Evolutionary conservation across 495 filamentous ascomycete species (phyloP), one percentile per base, ranked within the genome.

Genomic region (Aspergillus saccharolyticus): DNA sequence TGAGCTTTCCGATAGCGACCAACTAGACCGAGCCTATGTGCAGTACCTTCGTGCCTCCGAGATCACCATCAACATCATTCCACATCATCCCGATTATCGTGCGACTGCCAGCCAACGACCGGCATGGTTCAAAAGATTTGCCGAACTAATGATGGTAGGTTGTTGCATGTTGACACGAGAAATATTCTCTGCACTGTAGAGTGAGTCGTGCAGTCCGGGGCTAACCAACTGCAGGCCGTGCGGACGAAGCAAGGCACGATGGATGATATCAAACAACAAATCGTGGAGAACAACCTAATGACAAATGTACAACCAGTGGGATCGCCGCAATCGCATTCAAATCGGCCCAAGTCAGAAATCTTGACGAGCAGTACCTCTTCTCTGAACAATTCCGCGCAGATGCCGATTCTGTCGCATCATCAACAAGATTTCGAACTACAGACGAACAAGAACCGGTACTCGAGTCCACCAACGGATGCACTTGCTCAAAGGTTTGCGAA

Each of bases 41-140:
- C 89, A 96, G 47, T 97, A 89, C 70, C 78, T 97, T 51, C 82
- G 85, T 43, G 87, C 92, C 21, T 89, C 80, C 45, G 85, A 89
- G 47, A 85, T 97, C 56, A 78, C 87, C 33, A 77, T 89, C 20
- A 80, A 92, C 42, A 74, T 86, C 33, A 85, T 96, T 33, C 91
- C 90, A 9, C 75, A 76, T 33, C 85, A 91, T 59, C 83, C 81
- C 50, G 87, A 89, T 30, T 90, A 81, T 63, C 78, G 68, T 54
- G 58, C 59, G 7, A 64, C 63, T 4, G 64, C 59, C 52, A 68
- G 53, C 18, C 68, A 76, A 33, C 62, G 65, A 15, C 67, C 72
- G 8, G 69, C 59, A 39, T 75, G 70, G 70, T 69, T 73, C 57
- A 72, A 71, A 50, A 65, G 75, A 53, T 78, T 78, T 57, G 67